Evolutionary conservation across 2,329 filamentous ascomycete species (phyloP).

Genomic region (Helotiales sp.): DNA sequence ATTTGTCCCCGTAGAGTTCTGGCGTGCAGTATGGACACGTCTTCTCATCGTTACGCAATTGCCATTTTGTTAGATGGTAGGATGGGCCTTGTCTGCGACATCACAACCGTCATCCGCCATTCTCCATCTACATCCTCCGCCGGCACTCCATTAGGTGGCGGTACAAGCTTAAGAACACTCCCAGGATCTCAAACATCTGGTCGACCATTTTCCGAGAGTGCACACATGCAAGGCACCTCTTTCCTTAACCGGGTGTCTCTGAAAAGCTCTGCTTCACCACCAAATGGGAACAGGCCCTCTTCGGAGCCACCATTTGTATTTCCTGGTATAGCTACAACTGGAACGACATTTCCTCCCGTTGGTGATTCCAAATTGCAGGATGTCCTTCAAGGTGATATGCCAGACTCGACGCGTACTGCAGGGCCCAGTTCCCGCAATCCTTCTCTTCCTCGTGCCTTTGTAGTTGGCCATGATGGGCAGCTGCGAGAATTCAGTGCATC

Average conservation of each 20-base stretch:
- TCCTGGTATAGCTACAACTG: conserved; percentile 26
- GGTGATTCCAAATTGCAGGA: conserved; percentile 20
- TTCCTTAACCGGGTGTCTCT: conserved; percentile 28
- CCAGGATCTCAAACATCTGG: not conserved
- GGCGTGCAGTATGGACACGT: conserved; percentile 63
- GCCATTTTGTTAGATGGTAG: conserved; percentile 60
- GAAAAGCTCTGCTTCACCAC: conserved; percentile 24
- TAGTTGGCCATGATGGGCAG: conserved; percentile 2
- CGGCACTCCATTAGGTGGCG: not conserved
- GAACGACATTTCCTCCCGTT: conserved; percentile 5
- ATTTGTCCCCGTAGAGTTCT: conserved; percentile 57
- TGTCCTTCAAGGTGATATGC: conserved; percentile 15
- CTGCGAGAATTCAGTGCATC: not conserved
- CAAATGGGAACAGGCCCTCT: conserved; percentile 4
- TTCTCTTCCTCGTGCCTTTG: conserved; percentile 9
- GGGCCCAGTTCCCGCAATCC: conserved; percentile 15
- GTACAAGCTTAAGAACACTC: not conserved
- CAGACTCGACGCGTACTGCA: conserved; percentile 2
- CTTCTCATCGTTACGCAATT: conserved; percentile 52
- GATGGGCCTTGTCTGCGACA: conserved; percentile 60
- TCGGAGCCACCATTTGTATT: conserved; percentile 24
- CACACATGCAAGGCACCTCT: conserved; percentile 9
- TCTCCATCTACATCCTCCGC: not conserved
- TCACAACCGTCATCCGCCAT: conserved; percentile 34
- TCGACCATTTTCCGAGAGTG: not conserved